Evolutionary conservation across 2,329 filamentous ascomycete genomes (phyloP).

Genomic region (Xylaria sp.): DNA sequence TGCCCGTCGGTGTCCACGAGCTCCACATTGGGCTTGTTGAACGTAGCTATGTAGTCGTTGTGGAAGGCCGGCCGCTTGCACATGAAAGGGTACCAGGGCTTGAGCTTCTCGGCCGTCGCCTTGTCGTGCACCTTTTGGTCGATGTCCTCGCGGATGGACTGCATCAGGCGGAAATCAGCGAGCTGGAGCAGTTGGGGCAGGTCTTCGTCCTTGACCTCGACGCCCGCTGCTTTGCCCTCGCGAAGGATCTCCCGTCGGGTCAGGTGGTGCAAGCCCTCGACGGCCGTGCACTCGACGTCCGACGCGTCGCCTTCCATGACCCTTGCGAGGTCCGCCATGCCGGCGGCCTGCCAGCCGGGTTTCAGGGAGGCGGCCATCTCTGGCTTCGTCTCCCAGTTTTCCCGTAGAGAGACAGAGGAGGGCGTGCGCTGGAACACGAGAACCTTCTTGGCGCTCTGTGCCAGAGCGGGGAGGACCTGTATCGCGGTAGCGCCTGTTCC

Average conservation of each 20-base stretch:
- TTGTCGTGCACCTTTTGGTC: neutral
- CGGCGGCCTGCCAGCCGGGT: neutral
- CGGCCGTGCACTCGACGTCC: neutral
- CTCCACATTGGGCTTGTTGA: conserved; percentile 9
- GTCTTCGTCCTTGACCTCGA: neutral
- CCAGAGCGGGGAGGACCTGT: neutral
- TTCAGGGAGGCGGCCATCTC: neutral
- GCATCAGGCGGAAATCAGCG: conserved; percentile 6
- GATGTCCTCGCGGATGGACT: neutral
- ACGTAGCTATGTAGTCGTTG: conserved; percentile 5
- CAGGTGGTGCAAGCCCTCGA: neutral
- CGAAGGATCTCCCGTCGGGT: neutral
- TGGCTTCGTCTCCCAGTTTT: neutral
- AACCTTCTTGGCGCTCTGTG: neutral
- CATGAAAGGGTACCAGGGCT: conserved; percentile 20
- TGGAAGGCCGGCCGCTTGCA: conserved; percentile 15
- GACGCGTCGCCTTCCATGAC: neutral
- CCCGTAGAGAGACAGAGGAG: neutral
- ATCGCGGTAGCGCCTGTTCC: conserved; percentile 6
- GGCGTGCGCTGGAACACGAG: conserved; percentile 12
- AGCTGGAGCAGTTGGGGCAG: neutral
- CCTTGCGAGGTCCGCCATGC: neutral
- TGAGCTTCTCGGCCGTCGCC: conserved; percentile 9
- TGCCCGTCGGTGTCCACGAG: conserved; percentile 11
- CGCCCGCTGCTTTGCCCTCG: neutral